These are phyloP conservation scores for Nicotiana benthamiana DNA, from an alignment of 257 asterid genomes.

Conservation along the genomic window DNA sequence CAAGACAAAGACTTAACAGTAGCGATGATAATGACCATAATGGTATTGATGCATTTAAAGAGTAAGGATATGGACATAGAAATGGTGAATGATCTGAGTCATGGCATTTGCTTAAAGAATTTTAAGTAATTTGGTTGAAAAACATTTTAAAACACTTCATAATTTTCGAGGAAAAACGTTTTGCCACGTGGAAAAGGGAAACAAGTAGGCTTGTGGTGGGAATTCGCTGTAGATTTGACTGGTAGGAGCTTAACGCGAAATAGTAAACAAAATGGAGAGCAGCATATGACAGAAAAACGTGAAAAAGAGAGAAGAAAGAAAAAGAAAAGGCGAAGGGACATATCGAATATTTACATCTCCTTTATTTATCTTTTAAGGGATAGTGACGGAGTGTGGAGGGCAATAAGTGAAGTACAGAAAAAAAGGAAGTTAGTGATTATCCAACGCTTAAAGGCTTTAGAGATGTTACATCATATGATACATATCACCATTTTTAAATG, in stretches of 20 bases:
- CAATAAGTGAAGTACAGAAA: constrained; percentile 17
- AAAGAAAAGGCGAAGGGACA: constrained; percentile 1
- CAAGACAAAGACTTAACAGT: background rate
- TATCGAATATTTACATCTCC: background rate
- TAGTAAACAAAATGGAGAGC: background rate
- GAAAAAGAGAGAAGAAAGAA: background rate
- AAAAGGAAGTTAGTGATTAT: background rate
- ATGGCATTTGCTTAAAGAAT: too few species aligned
- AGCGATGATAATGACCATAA: background rate
- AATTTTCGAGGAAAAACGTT: background rate
- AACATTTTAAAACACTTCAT: too few species aligned
- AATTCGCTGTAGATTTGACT: background rate
- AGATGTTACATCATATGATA: background rate
- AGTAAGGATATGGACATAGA: background rate
- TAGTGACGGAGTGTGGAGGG: constrained; percentile 14
- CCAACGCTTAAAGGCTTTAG: background rate
- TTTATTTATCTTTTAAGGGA: constrained; percentile 10
- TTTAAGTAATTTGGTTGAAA: background rate
- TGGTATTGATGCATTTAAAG: background rate
- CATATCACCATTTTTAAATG: too few species aligned
- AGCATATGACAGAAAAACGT: background rate
- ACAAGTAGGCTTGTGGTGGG: background rate
- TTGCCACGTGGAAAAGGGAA: background rate
- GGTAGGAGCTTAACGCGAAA: background rate
- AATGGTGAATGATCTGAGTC: background rate